Conservation (phyloP, 2,329 filamentous ascomycete species). For the Aspergillus sp. region DNA sequence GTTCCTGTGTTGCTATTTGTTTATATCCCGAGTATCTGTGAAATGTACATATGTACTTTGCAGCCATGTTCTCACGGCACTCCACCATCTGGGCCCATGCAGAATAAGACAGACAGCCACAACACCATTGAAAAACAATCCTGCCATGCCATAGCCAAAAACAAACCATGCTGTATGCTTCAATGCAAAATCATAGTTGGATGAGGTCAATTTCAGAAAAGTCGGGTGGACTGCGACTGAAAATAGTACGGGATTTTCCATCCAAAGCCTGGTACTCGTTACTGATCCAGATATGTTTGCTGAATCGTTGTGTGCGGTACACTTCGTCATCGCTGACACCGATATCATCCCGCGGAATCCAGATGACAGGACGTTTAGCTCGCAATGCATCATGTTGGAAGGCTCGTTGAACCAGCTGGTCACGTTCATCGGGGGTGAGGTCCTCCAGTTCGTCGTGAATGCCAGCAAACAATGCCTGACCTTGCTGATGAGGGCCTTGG, state of each 20-base stretch:
- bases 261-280: constrained; percentile 89
- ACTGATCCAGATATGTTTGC: constrained; percentile 82
- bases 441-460: constrained; percentile 94
- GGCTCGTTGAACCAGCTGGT: constrained; percentile 77
- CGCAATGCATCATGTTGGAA: constrained; percentile 89
- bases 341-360: constrained; percentile 88
- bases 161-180: not conserved
- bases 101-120: not conserved
- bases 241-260: constrained; percentile 77
- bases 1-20: not conserved
- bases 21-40: not conserved
- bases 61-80: not conserved
- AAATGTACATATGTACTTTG: not conserved
- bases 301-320: constrained; percentile 69
- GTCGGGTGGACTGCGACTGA: constrained; percentile 80
- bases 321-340: constrained; percentile 93
- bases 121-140: not conserved
- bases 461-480: constrained; percentile 78
- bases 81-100: not conserved
- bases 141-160: not conserved
- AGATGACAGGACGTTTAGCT: constrained; percentile 80
- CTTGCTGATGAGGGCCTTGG: constrained; percentile 63
- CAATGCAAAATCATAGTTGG: constrained; percentile 55
- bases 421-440: constrained; percentile 82
- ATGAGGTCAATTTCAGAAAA: constrained; percentile 87